phyloP scores from a whole-genome alignment of 108 stramenopile species.

The Skeletonema marinoi region DNA sequence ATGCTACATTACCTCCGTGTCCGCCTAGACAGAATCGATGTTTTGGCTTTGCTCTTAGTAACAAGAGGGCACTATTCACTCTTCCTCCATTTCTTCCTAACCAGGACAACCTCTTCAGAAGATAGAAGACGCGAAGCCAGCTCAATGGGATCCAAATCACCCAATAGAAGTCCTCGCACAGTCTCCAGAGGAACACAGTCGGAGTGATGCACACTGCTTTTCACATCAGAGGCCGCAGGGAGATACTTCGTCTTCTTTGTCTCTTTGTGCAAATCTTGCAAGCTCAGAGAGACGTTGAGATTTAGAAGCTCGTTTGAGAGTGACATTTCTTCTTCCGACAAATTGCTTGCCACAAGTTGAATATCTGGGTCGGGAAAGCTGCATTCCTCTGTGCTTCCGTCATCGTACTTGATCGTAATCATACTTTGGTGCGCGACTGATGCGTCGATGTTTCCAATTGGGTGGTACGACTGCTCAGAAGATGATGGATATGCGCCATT shows the following conservation, averaged over 20 bases:
- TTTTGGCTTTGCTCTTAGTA: no score
- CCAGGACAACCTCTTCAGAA: constrained; percentile 22
- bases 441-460: neutral
- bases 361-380: neutral
- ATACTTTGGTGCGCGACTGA: neutral
- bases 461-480: neutral
- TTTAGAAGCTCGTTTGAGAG: neutral
- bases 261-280: neutral
- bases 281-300: neutral
- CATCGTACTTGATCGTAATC: neutral
- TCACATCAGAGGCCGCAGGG: neutral
- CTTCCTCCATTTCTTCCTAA: neutral
- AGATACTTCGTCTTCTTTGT: neutral
- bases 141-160: constrained; percentile 33
- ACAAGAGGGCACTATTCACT: neutral
- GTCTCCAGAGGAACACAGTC: constrained; percentile 23
- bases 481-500: neutral
- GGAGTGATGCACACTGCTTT: neutral
- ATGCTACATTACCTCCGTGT: no score
- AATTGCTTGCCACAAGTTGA: neutral
- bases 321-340: neutral
- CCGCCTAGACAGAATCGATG: no score
- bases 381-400: neutral
- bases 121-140: constrained; percentile 28
- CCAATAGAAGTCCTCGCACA: constrained; percentile 36